Base-by-base conservation (phyloP, 1,284 basidiomycete genomes). In the Puccinia sorghi region DNA sequence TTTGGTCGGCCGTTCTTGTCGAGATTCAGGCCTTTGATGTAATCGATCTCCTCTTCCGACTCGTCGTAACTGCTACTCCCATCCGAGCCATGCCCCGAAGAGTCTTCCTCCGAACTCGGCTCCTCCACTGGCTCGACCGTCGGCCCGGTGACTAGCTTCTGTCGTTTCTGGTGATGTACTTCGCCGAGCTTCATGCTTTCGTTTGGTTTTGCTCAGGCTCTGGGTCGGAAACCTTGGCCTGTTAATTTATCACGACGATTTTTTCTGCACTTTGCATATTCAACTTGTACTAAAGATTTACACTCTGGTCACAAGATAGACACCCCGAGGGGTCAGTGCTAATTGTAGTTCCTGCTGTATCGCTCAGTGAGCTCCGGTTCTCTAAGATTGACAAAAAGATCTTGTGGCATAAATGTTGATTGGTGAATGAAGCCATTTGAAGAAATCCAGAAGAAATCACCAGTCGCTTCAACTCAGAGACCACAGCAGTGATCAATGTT, bases 31-130 rank as follows among this genome's bases (percentile, higher is more conserved):
- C 15, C 57, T n/a, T 66, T 66, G 63, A 76, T 76, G 12, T 54
- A 63, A 57, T 76, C 63, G 20, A 66, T 64, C 22, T 76, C 73
- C 5, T 54, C 61, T 32, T 56, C 50, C 0, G 59, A 48, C 5
- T 76, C 61, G n/a, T 39, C 41, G 43, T 66, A 41, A 46, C 15
- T 43, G 50, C 59, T 61, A 20, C 59, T 61, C 17, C 59, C 59
- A n/a, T 71, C 69, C 15, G 69, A 71, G 9, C 52, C 69, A 41
- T 22, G 25, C 17, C 56, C 59, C 37, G 52, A 32, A 22, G 59
- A 54, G 41, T 54, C 73, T 5, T 76, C 63, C 39, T 76, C 72
- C 57, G 72, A 74, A n/a, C 41, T 63, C 12, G 73, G 63, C 46
- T 66, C 73, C 12, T 50, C 50, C 11, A 27, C 11, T 9, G 11